phyloP scores from a whole-genome alignment of 1,284 basidiomycete genomes.

The Ustilago trichophora region DNA sequence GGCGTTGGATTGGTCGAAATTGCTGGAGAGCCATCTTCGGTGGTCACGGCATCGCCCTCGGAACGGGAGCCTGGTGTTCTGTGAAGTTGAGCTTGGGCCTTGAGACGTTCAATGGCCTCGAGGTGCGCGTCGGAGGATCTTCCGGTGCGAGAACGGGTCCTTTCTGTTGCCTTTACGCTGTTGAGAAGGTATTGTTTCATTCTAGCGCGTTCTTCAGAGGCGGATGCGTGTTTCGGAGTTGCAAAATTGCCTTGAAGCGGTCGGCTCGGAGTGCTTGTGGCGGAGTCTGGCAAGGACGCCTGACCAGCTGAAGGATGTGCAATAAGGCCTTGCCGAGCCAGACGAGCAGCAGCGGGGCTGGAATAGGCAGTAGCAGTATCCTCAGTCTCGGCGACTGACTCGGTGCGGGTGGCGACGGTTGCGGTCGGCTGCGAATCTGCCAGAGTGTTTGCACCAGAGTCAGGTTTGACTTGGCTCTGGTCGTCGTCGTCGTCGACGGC shows the following conservation, averaged over 20 bases:
- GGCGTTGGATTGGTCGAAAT: constrained; percentile 21
- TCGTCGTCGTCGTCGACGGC: constrained; percentile 37
- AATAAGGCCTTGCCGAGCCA: constrained; percentile 30
- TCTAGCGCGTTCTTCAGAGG: constrained; percentile 28
- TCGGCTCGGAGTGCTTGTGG: constrained; percentile 26
- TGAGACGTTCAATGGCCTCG: constrained; percentile 37
- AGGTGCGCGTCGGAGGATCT: constrained; percentile 36
- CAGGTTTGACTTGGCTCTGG: constrained; percentile 7
- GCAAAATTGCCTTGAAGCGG: constrained; percentile 13
- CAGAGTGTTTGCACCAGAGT: neutral
- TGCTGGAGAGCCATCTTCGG: constrained; percentile 14
- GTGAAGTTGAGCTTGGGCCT: constrained; percentile 37
- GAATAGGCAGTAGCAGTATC: constrained; percentile 41
- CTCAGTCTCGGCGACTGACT: constrained; percentile 20
- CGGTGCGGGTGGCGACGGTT: constrained; percentile 10
- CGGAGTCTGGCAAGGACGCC: constrained; percentile 1
- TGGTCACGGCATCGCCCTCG: constrained; percentile 17
- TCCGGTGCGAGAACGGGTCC: constrained; percentile 7
- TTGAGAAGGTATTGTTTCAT: constrained; percentile 55
- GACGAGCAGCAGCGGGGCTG: constrained; percentile 41
- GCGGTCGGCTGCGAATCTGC: constrained; percentile 7
- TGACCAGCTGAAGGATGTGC: neutral
- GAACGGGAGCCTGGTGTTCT: constrained; percentile 23
- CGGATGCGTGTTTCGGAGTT: constrained; percentile 24
- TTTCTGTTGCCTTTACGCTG: constrained; percentile 43